A percentile compares a stretch with the other conserved stretches of the same genome.
These are phyloP conservation scores for Solanum aculeatissimum DNA, from an alignment of 305 asterid genomes.

Conservation along the genomic window DNA sequence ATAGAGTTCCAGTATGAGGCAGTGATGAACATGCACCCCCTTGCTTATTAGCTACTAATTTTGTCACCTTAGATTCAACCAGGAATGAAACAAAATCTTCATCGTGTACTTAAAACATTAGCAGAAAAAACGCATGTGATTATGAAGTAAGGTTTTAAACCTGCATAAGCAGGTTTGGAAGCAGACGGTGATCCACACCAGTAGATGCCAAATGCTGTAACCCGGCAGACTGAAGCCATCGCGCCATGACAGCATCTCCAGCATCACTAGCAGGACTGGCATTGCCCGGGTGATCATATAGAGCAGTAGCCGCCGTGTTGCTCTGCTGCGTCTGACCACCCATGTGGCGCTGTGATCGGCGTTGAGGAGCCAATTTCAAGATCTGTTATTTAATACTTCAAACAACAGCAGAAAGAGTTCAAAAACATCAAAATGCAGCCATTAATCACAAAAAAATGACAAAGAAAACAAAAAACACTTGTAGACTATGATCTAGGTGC, in stretches of 20 bases:
- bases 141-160: conserved; percentile 1
- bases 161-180: conserved; percentile 26
- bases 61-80: not conserved
- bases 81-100: not conserved
- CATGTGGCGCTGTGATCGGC: conserved; percentile 98
- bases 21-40: not conserved
- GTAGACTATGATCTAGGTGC: not conserved
- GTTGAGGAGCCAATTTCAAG: conserved; percentile 98
- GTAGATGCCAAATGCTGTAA: conserved; percentile 26
- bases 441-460: not conserved
- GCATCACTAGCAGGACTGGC: conserved; percentile 69
- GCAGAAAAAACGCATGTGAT: not conserved
- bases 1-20: not conserved
- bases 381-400: conserved; percentile 36
- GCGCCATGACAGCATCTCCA: conserved; percentile 95
- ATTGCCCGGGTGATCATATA: conserved; percentile 79
- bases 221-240: conserved; percentile 41
- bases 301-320: conserved; percentile 77
- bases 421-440: not conserved
- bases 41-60: not conserved
- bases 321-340: conserved; percentile 99
- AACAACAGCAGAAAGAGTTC: not conserved
- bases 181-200: conserved; percentile 6
- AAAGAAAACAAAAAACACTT: not conserved
- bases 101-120: not conserved